These are phyloP conservation scores for Microbotryum scabiosae DNA, from an alignment of 1,284 basidiomycete species.

Conservation along the genomic window DNA sequence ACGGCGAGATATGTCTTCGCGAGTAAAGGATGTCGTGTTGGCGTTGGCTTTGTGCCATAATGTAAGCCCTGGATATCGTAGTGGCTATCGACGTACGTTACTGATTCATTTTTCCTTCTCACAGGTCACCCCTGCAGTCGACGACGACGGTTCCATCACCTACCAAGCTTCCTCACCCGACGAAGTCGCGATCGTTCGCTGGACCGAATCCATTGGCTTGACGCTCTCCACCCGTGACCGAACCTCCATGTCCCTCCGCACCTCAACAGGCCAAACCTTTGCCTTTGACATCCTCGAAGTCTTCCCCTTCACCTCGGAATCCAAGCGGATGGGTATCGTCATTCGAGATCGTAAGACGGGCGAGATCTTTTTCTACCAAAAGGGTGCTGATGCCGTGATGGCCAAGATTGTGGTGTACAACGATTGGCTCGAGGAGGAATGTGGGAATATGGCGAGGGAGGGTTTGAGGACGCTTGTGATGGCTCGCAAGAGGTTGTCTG, in stretches of 20 bases:
- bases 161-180: conserved; percentile 99
- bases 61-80: conserved; percentile 46
- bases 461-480: conserved; percentile 90
- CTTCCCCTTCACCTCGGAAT: conserved; percentile 95
- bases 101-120: not conserved
- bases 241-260: conserved; percentile 68
- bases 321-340: conserved; percentile 97
- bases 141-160: conserved; percentile 82
- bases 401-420: conserved; percentile 85
- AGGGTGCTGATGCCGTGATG: conserved; percentile 98
- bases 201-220: conserved; percentile 91
- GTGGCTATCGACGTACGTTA: not conserved
- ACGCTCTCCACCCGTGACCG: conserved; percentile 81
- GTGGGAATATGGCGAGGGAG: conserved; percentile 96
- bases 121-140: conserved; percentile 80
- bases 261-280: conserved; percentile 55
- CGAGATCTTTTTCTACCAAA: conserved; percentile 84
- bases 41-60: conserved; percentile 95
- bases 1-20: conserved; percentile 85
- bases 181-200: conserved; percentile 97
- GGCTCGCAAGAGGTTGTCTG: conserved; percentile 66
- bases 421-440: conserved; percentile 99
- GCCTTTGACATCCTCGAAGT: conserved; percentile 82
- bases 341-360: conserved; percentile 67
- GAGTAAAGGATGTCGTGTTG: conserved; percentile 87